A percentile compares a stretch with the other conserved stretches of the same genome.
phyloP scores from a whole-genome alignment of 148 eudicot genomes.

The Spergularia bocconei region DNA sequence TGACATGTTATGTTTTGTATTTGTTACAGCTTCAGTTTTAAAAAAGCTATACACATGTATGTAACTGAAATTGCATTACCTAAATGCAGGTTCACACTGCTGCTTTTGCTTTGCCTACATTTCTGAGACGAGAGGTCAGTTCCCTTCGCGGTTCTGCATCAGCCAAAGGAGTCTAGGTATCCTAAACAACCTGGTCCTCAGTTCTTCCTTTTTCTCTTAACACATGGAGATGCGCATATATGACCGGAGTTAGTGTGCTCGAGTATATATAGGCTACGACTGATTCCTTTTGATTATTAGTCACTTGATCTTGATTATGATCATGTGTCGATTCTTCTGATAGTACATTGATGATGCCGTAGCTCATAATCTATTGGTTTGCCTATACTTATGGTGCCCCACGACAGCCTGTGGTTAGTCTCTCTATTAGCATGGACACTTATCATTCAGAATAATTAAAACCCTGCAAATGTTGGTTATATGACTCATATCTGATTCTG shows the following conservation, averaged over 20 bases:
- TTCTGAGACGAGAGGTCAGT: slow-evolving; percentile 67
- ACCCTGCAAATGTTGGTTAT: neutral
- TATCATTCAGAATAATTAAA: slow-evolving; percentile 4
- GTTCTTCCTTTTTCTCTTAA: neutral
- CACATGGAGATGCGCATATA: neutral
- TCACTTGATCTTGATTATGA: neutral
- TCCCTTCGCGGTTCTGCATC: slow-evolving; percentile 36
- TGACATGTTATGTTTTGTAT: too few relatives aligned
- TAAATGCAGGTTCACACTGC: slow-evolving; percentile 70
- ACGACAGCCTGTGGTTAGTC: neutral
- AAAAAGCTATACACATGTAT: neutral
- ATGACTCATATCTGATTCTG: neutral
- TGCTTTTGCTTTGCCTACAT: slow-evolving; percentile 83
- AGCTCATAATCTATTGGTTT: neutral
- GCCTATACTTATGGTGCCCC: neutral
- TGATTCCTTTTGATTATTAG: neutral
- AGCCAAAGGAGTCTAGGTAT: slow-evolving; percentile 12
- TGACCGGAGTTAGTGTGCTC: neutral
- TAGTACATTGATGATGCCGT: slow-evolving; percentile 8
- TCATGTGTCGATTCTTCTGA: neutral
- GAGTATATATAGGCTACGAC: slow-evolving; percentile 20
- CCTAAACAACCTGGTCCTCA: neutral
- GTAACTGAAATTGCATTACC: slow-evolving; percentile 4
- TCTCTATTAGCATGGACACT: neutral
- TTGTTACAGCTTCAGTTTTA: neutral